Conservation (phyloP, 2,329 filamentous ascomycete species). For the Diaporthe citrichinensis region DNA sequence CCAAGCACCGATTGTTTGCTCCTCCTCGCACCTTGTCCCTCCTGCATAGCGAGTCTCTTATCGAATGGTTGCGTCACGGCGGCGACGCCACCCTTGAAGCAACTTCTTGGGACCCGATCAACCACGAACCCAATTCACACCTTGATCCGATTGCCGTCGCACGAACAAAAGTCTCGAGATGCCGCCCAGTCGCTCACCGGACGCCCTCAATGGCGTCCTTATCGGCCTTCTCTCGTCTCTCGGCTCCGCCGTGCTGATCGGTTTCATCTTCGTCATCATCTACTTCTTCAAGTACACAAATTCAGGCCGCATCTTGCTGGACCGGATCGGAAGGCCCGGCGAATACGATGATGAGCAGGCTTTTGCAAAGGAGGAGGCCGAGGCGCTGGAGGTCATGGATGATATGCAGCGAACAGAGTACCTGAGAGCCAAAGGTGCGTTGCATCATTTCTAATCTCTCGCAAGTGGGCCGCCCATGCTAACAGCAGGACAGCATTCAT, state of each 20-base stretch:
- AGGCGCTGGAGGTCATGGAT: conserved; percentile 95
- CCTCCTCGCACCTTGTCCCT: not conserved
- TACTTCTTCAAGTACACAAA: conserved; percentile 95
- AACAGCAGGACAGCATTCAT: conserved; percentile 79
- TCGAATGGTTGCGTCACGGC: conserved; percentile 43
- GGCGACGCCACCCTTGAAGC: conserved; percentile 44
- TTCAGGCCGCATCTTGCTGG: conserved; percentile 90
- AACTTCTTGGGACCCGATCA: conserved; percentile 28
- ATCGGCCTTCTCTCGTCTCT: conserved; percentile 96
- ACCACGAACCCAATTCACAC: not conserved
- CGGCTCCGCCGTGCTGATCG: conserved; percentile 88
- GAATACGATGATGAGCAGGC: conserved; percentile 99
- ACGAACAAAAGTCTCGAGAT: conserved; percentile 36
- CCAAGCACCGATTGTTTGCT: conserved; percentile 7
- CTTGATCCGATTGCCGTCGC: conserved; percentile 4
- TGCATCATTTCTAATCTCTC: conserved; percentile 25
- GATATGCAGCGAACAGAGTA: conserved; percentile 93
- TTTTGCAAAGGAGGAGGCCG: conserved; percentile 92
- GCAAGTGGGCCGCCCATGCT: conserved; percentile 30
- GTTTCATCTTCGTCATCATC: conserved; percentile 82
- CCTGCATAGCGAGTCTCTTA: conserved; percentile 36
- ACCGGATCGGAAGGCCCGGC: conserved; percentile 91
- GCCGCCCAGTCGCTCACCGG: conserved; percentile 48
- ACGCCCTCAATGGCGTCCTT: conserved; percentile 81
- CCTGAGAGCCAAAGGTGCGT: conserved; percentile 90